phyloP scores from a whole-genome alignment of 306 rosid genomes.

The Cucurbita moschata region DNA sequence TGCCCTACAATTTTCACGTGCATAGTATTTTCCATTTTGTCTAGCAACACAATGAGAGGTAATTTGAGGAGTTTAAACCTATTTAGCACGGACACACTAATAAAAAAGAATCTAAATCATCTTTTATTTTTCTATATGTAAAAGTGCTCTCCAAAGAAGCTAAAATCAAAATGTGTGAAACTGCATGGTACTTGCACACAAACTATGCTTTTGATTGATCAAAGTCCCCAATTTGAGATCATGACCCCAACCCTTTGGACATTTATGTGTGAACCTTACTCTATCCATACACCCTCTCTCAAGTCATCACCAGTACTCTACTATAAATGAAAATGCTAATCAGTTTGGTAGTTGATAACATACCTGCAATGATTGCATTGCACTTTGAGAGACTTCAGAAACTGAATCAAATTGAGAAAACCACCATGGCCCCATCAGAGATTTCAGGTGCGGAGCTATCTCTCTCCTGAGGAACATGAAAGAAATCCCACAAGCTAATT shows the following conservation, averaged over 20 bases:
- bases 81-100: background rate
- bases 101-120: background rate
- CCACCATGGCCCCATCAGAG: slow-evolving; percentile 99
- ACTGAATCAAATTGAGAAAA: slow-evolving; percentile 93
- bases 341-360: background rate
- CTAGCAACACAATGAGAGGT: background rate
- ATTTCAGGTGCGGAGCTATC: slow-evolving; percentile 74
- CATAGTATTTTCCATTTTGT: background rate
- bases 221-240: background rate
- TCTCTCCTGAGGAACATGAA: slow-evolving; percentile 56
- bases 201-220: background rate
- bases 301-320: background rate
- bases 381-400: slow-evolving; percentile 84
- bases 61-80: background rate
- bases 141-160: background rate
- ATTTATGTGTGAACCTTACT: background rate
- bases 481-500: slow-evolving; percentile 15
- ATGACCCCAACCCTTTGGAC: background rate
- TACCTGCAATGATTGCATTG: slow-evolving; percentile 89
- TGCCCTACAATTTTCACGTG: background rate
- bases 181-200: background rate
- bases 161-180: background rate
- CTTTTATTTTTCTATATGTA: background rate
- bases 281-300: background rate
- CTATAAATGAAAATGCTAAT: background rate